Conservation (phyloP, 192 early-diverging fungal species). For the Coemansia sp. region DNA sequence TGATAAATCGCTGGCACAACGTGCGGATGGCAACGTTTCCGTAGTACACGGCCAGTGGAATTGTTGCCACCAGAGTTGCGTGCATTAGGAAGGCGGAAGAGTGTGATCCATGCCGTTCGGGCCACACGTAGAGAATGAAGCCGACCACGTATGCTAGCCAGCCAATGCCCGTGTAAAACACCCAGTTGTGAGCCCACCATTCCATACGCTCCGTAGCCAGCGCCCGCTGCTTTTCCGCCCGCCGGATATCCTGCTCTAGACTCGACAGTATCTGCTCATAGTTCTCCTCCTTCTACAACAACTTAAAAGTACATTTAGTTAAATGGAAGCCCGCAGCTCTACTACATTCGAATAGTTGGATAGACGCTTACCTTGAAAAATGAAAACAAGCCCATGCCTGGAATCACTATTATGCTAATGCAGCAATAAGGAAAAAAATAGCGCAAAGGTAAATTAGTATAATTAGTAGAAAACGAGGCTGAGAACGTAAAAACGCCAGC, state of each 20-base stretch:
- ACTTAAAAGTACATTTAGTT: background rate
- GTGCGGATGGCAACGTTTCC: slow-evolving; percentile 29
- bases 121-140: slow-evolving; percentile 48
- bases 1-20: slow-evolving; percentile 24
- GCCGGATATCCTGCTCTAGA: slow-evolving; percentile 60
- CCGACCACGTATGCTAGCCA: slow-evolving; percentile 42
- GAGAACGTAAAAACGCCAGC: too few relatives aligned
- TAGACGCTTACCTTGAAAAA: slow-evolving; percentile 29
- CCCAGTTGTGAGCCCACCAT: slow-evolving; percentile 39
- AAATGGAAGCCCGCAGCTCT: too few relatives aligned
- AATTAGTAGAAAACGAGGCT: background rate
- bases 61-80: slow-evolving; percentile 14
- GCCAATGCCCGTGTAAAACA: slow-evolving; percentile 38
- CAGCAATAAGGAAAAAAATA: slow-evolving; percentile 12
- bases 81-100: slow-evolving; percentile 23
- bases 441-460: background rate
- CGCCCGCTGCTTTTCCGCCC: slow-evolving; percentile 43
- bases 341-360: background rate
- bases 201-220: slow-evolving; percentile 24
- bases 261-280: slow-evolving; percentile 63
- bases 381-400: slow-evolving; percentile 32
- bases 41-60: slow-evolving; percentile 43
- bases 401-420: background rate
- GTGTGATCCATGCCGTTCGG: slow-evolving; percentile 28
- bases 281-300: slow-evolving; percentile 51